Percentiles rank a stretch among this genome's conserved stretches.
Conservation (phyloP, 495 filamentous ascomycete species). For the Lophium mytilinum region DNA sequence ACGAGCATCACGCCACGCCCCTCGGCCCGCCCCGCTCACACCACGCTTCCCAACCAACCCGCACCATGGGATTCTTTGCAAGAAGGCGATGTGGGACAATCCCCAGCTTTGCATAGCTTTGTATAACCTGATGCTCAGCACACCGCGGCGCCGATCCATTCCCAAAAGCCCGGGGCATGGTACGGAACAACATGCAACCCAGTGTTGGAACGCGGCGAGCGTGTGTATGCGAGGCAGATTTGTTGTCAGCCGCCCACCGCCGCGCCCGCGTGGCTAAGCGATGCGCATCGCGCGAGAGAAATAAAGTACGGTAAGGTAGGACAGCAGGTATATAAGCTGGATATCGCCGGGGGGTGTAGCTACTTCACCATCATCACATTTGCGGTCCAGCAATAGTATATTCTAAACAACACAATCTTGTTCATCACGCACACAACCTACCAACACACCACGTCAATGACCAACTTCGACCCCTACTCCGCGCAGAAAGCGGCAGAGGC, state of each 20-base stretch:
- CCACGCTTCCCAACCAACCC: background rate
- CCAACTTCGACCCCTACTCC: slow-evolving; percentile 13
- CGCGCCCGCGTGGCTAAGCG: too few species aligned
- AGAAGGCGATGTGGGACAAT: background rate
- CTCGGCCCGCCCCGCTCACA: background rate
- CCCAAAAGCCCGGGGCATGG: too few species aligned
- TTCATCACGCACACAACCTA: background rate
- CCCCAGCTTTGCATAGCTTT: background rate
- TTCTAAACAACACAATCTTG: background rate
- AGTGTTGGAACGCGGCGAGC: too few species aligned
- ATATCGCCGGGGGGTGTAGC: too few species aligned
- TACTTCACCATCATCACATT: too few species aligned
- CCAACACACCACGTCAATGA: slow-evolving; percentile 1
- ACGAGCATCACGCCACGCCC: background rate
- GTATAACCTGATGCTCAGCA: background rate
- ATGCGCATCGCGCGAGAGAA: too few species aligned
- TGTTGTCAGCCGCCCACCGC: too few species aligned
- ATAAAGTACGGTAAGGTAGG: too few species aligned
- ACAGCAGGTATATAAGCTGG: too few species aligned
- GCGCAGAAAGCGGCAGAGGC: slow-evolving; percentile 3
- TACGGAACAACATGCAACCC: background rate
- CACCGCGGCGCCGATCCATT: background rate
- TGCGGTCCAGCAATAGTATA: too few species aligned
- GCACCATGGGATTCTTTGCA: background rate
- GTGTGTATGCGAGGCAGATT: too few species aligned